phyloP scores from a whole-genome alignment of 2,329 filamentous ascomycete species.

The Apiospora malaysiana region DNA sequence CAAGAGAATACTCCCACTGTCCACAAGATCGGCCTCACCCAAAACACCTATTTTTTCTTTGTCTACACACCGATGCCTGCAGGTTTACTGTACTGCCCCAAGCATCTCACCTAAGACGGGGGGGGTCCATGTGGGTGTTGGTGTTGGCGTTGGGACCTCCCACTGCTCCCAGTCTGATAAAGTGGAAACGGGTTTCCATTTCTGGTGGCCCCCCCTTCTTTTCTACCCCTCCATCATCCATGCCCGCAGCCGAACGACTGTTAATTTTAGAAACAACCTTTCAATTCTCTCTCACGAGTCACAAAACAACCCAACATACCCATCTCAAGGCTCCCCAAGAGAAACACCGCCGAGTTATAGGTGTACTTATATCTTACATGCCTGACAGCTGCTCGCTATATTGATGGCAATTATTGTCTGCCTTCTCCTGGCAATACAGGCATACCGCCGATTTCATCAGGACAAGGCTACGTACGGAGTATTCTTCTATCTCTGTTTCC shows the following conservation, averaged over 20 bases:
- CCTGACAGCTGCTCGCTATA: neutral
- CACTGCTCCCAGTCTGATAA: neutral
- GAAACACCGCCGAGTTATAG: neutral
- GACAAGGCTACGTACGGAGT: no score
- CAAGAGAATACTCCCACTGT: no score
- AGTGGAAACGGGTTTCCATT: neutral
- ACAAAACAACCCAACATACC: neutral
- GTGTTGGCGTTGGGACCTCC: neutral
- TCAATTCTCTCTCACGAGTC: no score
- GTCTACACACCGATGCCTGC: neutral
- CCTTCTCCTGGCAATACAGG: neutral
- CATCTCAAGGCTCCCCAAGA: neutral
- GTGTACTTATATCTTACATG: neutral
- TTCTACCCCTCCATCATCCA: constrained; percentile 9
- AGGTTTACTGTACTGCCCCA: neutral
- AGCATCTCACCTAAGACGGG: constrained; percentile 10
- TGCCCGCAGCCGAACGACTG: constrained; percentile 9
- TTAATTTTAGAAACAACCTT: neutral
- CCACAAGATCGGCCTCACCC: no score
- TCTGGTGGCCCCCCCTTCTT: neutral
- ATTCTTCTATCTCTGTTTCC: no score
- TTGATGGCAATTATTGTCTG: neutral
- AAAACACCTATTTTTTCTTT: no score
- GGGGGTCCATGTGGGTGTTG: constrained; percentile 2
- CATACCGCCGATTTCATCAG: neutral